Evolutionary conservation across 2,329 filamentous ascomycete species (phyloP).

Genomic region (Tolypocladium cylindrosporum): DNA sequence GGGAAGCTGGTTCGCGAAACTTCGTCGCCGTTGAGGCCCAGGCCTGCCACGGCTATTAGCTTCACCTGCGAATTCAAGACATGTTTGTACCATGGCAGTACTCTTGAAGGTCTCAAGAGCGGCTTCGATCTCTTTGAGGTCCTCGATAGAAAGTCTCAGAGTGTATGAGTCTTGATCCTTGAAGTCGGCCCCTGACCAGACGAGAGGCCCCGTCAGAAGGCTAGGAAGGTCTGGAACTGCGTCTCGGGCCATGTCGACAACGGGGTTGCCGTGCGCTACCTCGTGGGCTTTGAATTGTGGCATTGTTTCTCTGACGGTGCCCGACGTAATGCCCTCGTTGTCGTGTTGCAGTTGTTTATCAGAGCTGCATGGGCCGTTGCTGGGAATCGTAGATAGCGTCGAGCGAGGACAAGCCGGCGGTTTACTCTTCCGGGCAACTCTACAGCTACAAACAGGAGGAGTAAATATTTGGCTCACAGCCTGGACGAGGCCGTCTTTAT

Average conservation of each 20-base stretch:
- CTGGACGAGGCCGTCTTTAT: background rate
- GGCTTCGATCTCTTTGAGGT: conserved; percentile 13
- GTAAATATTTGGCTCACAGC: background rate
- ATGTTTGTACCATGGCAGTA: background rate
- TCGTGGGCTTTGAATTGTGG: background rate
- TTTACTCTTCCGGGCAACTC: background rate
- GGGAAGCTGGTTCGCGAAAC: conserved; percentile 28
- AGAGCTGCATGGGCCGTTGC: background rate
- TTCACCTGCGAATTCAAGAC: background rate
- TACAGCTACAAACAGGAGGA: background rate
- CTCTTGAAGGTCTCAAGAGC: conserved; percentile 15
- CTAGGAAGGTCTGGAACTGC: background rate
- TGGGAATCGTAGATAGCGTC: background rate
- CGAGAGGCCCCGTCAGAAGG: conserved; percentile 5
- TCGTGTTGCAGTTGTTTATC: background rate
- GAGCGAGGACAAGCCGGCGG: background rate
- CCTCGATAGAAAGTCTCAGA: conserved; percentile 9
- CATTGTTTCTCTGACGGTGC: too few species aligned
- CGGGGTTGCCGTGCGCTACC: background rate
- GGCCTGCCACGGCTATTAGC: conserved; percentile 7
- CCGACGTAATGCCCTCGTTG: background rate
- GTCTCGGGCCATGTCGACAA: background rate
- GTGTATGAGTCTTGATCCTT: conserved; percentile 6
- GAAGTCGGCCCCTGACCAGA: conserved; percentile 7
- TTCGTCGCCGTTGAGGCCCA: conserved; percentile 25